Evolutionary conservation across 1,139 yeast genomes (phyloP).

Genomic region (Pichia sp.): DNA sequence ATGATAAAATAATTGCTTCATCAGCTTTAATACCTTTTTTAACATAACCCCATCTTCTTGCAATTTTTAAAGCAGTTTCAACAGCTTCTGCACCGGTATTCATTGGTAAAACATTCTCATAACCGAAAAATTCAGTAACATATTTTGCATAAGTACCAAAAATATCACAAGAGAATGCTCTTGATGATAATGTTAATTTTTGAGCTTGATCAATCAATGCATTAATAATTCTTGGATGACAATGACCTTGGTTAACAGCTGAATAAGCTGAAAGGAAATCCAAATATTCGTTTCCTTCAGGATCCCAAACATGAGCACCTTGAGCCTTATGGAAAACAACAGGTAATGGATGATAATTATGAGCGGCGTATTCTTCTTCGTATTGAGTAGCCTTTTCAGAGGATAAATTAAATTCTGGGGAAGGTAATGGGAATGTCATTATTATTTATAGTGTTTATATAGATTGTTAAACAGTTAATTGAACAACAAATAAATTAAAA

Average conservation of each 20-base stretch:
- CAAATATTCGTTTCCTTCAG: conserved; percentile 83
- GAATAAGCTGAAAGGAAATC: conserved; percentile 92
- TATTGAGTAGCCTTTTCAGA: conserved; percentile 60
- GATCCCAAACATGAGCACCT: conserved; percentile 98
- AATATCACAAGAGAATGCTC: conserved; percentile 89
- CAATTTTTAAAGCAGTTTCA: conserved; percentile 88
- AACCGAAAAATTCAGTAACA: conserved; percentile 80
- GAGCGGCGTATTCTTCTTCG: conserved; percentile 84
- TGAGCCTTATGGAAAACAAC: conserved; percentile 81
- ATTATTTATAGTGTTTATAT: not conserved
- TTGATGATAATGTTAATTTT: conserved; percentile 74
- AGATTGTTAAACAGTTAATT: no score
- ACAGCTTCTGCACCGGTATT: conserved; percentile 99
- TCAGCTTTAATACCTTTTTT: conserved; percentile 76
- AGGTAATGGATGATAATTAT: conserved; percentile 94
- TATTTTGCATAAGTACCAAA: conserved; percentile 86
- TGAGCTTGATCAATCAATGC: conserved; percentile 88
- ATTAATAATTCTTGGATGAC: conserved; percentile 84
- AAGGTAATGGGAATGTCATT: conserved; percentile 11
- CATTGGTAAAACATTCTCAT: conserved; percentile 94
- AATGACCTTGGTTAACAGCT: conserved; percentile 97
- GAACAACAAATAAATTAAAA: no score
- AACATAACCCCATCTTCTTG: conserved; percentile 95
- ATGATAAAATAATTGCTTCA: conserved; percentile 84
- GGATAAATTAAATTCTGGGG: conserved; percentile 42